phyloP scores from a whole-genome alignment of 768 basidiomycete genomes.

The Pleurotus djamor region DNA sequence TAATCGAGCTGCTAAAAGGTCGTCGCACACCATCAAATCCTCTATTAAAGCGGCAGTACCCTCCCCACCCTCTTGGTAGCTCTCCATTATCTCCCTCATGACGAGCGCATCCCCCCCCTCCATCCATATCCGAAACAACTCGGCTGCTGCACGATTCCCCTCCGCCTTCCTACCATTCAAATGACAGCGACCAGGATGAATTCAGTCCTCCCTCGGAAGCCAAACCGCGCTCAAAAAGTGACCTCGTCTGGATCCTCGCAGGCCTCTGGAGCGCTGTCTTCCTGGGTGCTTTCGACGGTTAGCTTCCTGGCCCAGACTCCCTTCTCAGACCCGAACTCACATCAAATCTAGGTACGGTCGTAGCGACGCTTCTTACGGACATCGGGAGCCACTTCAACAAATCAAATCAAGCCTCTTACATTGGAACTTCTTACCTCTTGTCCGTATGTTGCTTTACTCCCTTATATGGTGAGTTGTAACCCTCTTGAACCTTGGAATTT shows the following conservation, averaged over 20 bases:
- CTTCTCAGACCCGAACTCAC: constrained; percentile 8
- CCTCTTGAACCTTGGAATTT: not conserved
- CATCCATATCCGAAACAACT: constrained; percentile 39
- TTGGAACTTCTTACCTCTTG: constrained; percentile 85
- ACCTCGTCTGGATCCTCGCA: constrained; percentile 69
- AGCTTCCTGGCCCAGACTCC: constrained; percentile 15
- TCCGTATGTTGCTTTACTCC: constrained; percentile 92
- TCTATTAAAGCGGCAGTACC: constrained; percentile 20
- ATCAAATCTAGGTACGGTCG: constrained; percentile 64
- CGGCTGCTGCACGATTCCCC: constrained; percentile 50
- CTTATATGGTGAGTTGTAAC: constrained; percentile 60
- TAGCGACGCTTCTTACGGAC: constrained; percentile 81
- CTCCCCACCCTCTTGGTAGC: constrained; percentile 11
- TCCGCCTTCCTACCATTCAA: constrained; percentile 45
- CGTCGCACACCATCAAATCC: constrained; percentile 9
- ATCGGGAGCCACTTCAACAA: constrained; percentile 86
- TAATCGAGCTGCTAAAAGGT: constrained; percentile 7
- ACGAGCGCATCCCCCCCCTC: constrained; percentile 41
- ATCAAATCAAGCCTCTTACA: constrained; percentile 79
- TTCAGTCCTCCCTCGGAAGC: constrained; percentile 30
- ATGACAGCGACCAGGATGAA: constrained; percentile 31
- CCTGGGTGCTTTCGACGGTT: constrained; percentile 83
- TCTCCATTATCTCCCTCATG: constrained; percentile 34
- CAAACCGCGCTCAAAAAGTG: constrained; percentile 27
- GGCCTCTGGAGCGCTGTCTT: constrained; percentile 85